Base-by-base conservation (phyloP, 2,329 filamentous ascomycete genomes). In the Trichoderma sp. region DNA sequence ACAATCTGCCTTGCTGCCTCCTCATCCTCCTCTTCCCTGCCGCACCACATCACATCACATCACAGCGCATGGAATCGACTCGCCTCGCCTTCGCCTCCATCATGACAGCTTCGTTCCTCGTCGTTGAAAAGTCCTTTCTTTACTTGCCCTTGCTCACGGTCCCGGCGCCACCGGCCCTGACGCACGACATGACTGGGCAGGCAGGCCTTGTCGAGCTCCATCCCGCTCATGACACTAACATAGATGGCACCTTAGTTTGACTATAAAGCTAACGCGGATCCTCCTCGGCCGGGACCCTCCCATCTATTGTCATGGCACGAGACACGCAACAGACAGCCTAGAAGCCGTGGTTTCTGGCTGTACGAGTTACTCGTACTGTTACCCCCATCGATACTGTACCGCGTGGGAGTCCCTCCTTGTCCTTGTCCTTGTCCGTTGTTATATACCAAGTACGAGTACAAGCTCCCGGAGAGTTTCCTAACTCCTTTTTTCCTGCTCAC, bases 241-340 rank as follows among this genome's bases (percentile, higher is more conserved):
- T n/a, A 34, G 63, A 70, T 70, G 56, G 51, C 62, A 66, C 61
- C 51, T 65, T 68, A 67, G 47, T 65, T 74, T 75, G 71, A 77
- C 77, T 82, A 82, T 82, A 82, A 83, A 83, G 77, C 74, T 80
- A 81, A 81, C 77, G 79, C 76, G 78, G 80, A 80, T 79, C 80
- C 78, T 78, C 76, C 68, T 71, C 76, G 73, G 71, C 74, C 66
- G 65, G 65, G 65, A 71, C 67, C 79, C 72, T 75, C 79, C 78
- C 77, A 76, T 80, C 76, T 76, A 76, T 72, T 80, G 76, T 76
- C 76, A 83, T 83, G 82, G 82, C 81, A 83, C 81, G 80, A 83
- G 81, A 81, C 79, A 80, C 76, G 79, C 81, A 81, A 78, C 80
- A 76, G 79, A 39, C 11, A 67, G 47, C 26, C 51, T 36, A 57